Evolutionary conservation across 768 basidiomycete genomes (phyloP).

Genomic region (Leccinum uliginosum): DNA sequence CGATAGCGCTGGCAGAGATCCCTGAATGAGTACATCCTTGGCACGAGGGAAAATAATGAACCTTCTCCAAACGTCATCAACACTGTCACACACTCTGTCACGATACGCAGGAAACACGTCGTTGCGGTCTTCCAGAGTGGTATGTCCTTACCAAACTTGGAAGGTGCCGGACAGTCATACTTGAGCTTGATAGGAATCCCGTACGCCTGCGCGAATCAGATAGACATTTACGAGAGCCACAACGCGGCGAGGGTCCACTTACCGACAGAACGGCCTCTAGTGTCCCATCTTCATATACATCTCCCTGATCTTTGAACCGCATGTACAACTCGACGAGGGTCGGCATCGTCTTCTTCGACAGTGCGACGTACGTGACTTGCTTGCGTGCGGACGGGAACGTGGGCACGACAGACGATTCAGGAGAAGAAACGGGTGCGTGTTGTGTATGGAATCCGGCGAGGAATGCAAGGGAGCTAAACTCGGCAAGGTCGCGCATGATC

Average conservation of each 20-base stretch:
- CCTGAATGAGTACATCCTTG: background rate
- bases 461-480: slow-evolving; percentile 85
- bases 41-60: slow-evolving; percentile 24
- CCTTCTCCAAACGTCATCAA: slow-evolving; percentile 49
- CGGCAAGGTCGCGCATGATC: slow-evolving; percentile 78
- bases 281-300: slow-evolving; percentile 78
- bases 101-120: slow-evolving; percentile 65
- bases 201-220: slow-evolving; percentile 56
- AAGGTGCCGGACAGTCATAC: slow-evolving; percentile 89
- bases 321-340: slow-evolving; percentile 74
- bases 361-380: slow-evolving; percentile 81
- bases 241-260: slow-evolving; percentile 19
- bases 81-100: slow-evolving; percentile 58
- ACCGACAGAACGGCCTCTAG: slow-evolving; percentile 81
- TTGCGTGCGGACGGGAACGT: slow-evolving; percentile 37
- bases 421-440: background rate
- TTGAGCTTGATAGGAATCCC: slow-evolving; percentile 90
- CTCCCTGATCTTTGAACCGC: slow-evolving; percentile 52
- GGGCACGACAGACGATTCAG: slow-evolving; percentile 10
- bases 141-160: slow-evolving; percentile 79
- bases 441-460: slow-evolving; percentile 68
- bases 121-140: slow-evolving; percentile 98
- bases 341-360: slow-evolving; percentile 89
- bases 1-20: slow-evolving; percentile 43
- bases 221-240: background rate